phyloP scores from a whole-genome alignment of 148 eudicot genomes.

The Beta vulgaris region DNA sequence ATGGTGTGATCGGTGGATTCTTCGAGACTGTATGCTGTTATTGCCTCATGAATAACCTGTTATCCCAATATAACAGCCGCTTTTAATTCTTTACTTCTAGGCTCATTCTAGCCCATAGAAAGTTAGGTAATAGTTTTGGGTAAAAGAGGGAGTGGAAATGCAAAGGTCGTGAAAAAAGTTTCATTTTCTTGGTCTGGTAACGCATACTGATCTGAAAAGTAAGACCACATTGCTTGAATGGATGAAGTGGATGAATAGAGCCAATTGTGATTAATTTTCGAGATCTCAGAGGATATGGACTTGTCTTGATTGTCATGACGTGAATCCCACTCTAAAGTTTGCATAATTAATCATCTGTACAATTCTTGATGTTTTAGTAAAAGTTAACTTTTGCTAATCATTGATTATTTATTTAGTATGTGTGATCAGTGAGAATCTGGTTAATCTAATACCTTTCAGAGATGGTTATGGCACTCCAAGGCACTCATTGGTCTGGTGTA shows the following conservation, averaged over 20 bases:
- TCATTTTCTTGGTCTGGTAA: not conserved
- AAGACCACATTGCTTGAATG: not conserved
- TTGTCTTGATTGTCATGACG: not conserved
- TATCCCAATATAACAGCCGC: not conserved
- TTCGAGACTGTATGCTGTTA: not conserved
- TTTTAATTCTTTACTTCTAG: not conserved
- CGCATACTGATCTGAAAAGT: not conserved
- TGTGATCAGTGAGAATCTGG: constrained; percentile 20
- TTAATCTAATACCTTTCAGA: constrained; percentile 6
- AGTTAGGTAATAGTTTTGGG: not conserved
- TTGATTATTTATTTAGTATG: constrained; percentile 5
- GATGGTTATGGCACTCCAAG: constrained; percentile 29
- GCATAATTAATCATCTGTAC: not conserved
- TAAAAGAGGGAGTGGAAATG: constrained; percentile 12
- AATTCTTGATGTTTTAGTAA: constrained; percentile 1
- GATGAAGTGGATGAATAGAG: constrained; percentile 1
- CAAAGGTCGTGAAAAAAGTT: constrained; percentile 14
- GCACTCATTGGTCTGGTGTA: constrained; percentile 18
- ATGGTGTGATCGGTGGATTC: not conserved
- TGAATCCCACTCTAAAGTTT: not conserved
- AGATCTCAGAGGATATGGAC: not conserved
- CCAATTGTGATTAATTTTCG: constrained; percentile 1
- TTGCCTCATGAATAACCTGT: not conserved
- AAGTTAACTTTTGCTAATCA: not conserved
- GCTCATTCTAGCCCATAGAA: not conserved